phyloP scores from a whole-genome alignment of 805 yeast species.

The Metschnikowia lachancei region DNA sequence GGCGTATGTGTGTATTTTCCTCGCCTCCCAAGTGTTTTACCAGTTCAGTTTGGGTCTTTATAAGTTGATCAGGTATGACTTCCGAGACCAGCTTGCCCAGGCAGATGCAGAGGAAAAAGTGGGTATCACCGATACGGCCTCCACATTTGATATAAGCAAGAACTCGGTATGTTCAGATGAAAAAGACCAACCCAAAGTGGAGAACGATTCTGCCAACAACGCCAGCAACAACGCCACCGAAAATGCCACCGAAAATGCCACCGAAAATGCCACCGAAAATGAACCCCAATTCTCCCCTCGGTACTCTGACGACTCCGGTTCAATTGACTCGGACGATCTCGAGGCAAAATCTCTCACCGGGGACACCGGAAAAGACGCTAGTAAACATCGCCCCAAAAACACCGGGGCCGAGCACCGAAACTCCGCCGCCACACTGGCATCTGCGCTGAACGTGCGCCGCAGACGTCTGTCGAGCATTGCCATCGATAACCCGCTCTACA shows the following conservation, averaged over 20 bases:
- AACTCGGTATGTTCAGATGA: not conserved
- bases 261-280: too few relatives aligned
- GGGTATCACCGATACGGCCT: not conserved
- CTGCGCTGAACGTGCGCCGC: constrained; percentile 4
- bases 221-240: too few relatives aligned
- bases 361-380: not conserved
- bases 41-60: constrained; percentile 78
- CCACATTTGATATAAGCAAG: not conserved
- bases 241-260: too few relatives aligned
- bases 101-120: constrained; percentile 2
- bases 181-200: not conserved
- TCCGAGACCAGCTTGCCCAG: constrained; percentile 38
- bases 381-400: not conserved
- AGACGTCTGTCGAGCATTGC: constrained; percentile 4
- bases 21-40: constrained; percentile 62
- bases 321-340: constrained; percentile 6
- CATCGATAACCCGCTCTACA: constrained; percentile 16
- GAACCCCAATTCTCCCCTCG: not conserved
- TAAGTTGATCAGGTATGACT: constrained; percentile 67
- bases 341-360: constrained; percentile 9
- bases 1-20: constrained; percentile 77
- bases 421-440: not conserved
- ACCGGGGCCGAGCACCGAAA: not conserved
- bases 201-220: not conserved
- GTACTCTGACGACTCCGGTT: constrained; percentile 3